phyloP scores from a whole-genome alignment of 2,329 filamentous ascomycete species.

The Fusarium tricinctum region DNA sequence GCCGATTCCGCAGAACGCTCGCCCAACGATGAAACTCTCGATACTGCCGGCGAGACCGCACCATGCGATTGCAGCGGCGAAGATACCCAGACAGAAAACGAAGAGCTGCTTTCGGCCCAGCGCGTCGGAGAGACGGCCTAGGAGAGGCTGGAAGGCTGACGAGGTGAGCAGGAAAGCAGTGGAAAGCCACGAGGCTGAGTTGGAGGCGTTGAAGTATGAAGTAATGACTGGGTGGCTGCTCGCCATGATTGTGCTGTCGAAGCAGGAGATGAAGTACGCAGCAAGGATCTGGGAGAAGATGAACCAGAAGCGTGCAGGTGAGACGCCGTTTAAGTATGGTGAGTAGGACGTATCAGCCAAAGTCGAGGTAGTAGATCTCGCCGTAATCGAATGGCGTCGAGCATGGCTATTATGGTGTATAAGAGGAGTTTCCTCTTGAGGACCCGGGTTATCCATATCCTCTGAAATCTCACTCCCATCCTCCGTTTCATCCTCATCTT shows the following conservation, averaged over 20 bases:
- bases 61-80: slow-evolving; percentile 75
- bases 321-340: slow-evolving; percentile 62
- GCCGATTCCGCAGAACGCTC: slow-evolving; percentile 79
- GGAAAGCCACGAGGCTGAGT: slow-evolving; percentile 85
- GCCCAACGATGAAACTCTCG: slow-evolving; percentile 76
- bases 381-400: slow-evolving; percentile 32
- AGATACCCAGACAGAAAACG: slow-evolving; percentile 72
- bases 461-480: slow-evolving; percentile 24
- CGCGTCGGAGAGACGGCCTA: slow-evolving; percentile 81
- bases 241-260: slow-evolving; percentile 86
- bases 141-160: slow-evolving; percentile 80
- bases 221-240: slow-evolving; percentile 86
- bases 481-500: slow-evolving; percentile 36
- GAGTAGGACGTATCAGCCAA: slow-evolving; percentile 28
- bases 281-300: slow-evolving; percentile 72
- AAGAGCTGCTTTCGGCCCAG: slow-evolving; percentile 78
- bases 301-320: slow-evolving; percentile 69
- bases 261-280: slow-evolving; percentile 72
- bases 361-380: slow-evolving; percentile 30
- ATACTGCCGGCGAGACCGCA: slow-evolving; percentile 78
- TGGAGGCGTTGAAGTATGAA: slow-evolving; percentile 82
- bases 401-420: slow-evolving; percentile 32
- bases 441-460: slow-evolving; percentile 15
- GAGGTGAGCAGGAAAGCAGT: slow-evolving; percentile 83
- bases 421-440: slow-evolving; percentile 49